Base-by-base conservation (phyloP, 1,284 basidiomycete species). In the Cryptococcus sp. region DNA sequence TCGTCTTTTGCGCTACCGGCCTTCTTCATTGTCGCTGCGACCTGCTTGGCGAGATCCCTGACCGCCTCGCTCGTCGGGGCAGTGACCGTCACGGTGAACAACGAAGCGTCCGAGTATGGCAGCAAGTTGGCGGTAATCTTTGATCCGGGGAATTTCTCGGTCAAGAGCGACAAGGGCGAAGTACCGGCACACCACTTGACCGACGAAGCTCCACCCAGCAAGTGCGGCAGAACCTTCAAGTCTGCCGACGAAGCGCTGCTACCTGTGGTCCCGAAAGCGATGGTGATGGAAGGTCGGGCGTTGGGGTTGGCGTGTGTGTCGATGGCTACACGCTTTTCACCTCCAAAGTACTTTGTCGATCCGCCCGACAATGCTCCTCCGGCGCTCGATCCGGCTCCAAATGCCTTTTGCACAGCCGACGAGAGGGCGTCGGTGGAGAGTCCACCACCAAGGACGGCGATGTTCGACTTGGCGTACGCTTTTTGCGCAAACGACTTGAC, bases 101-200 rank as follows among this genome's bases (percentile, higher is more conserved):
- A 79, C 18, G 85, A 78, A 3, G 88, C 89, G 69, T 95, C 92
- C 21, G 89, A 88, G 77, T 95, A 97, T 18, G 86, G 82, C 14
- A 90, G 76, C 65, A 87, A 80, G 51, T 92, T 82, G 3, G 83
- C 73, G 70, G 84, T 80, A 49, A 86, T 85, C 26, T 79, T 72
- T n/a, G 66, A 58, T 22, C 71, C 73, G 23, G 64, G 64, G 24
- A 72, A 60, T 57, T 72, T 69, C 40, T 65, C 63, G 33, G 74
- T 63, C 48, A 75, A 67, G 50, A 72, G 65, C 9, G 86, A 75
- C 53, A 92, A 74, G 6, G 86, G 82, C 1, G 86, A 84, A 14
- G 80, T 63, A 34, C 87, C 83, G 53, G 81, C 73, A 3, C 82
- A 79, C 91, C 91, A 95, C 74, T 95, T 95, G 68, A 95, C 75